Evolutionary conservation across 331 rosid species (phyloP), one percentile per base, ranked within the genome.

Genomic region (Malus hybrid): DNA sequence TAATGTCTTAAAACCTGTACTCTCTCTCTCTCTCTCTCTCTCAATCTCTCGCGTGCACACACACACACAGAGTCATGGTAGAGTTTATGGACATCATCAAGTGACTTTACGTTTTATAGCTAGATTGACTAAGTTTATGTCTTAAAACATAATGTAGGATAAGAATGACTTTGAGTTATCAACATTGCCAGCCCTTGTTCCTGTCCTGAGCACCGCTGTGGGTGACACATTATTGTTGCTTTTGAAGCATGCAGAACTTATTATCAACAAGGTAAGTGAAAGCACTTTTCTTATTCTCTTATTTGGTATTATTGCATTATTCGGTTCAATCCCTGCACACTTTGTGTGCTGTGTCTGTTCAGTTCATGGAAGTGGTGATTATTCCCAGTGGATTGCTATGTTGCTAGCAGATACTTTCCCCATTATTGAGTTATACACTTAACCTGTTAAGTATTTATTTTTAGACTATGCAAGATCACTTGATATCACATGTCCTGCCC

Each of bases 161-260:
- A 92, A 87, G 88, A 80, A 81, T 83, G 99, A 94, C 80, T 94
- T 94, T 79, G 99, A 92, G 96, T 86, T 85, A 59, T 90, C 92
- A 59, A 92, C 99, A n/a, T 91, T 94, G 48, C 97, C 99, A 44
- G 93, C 97, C 34, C 99, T 94, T 74, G 93, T 88, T 83, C 97
- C 99, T 59, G 97, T 88, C 80, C 81, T 94, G 76, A 92, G 91
- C 73, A 75, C 91, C 60, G 99, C 99, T 71, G 73, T 83, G 29
- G 97, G 99, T 62, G 99, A 94, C 65, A 90, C 97, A 56, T 76
- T 94, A 69, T 81, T 94, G 86, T 89, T 94, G 42, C 93, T 94
- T 83, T 84, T 92, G 75, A 94, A 92, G 90, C 97, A 86, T 59
- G 93, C 97, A 5, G 99, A 94, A 16, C 97, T 90, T 73, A 80